These are phyloP conservation scores for Volutella citrinella DNA, from an alignment of 2,329 filamentous ascomycete species.

Conservation along the genomic window DNA sequence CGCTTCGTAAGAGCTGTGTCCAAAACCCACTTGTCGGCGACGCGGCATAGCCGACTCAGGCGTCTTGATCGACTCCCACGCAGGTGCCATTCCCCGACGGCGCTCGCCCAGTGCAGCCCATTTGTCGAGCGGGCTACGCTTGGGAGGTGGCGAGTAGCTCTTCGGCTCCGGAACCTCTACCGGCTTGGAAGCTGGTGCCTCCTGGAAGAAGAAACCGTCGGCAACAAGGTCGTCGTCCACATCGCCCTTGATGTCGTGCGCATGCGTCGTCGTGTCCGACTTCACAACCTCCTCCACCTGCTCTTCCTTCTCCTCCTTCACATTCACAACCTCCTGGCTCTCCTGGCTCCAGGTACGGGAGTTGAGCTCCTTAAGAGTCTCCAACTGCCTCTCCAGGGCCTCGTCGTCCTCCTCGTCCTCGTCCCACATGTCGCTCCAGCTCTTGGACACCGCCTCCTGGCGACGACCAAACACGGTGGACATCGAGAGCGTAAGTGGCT, in stretches of 20 bases:
- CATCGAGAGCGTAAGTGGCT: constrained; percentile 70
- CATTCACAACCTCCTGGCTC: constrained; percentile 47
- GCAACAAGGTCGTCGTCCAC: constrained; percentile 64
- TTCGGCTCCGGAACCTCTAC: constrained; percentile 41
- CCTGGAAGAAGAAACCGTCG: constrained; percentile 73
- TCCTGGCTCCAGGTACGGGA: constrained; percentile 78
- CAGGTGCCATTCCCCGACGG: constrained; percentile 63
- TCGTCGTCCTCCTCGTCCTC: constrained; percentile 77
- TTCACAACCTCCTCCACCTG: constrained; percentile 14
- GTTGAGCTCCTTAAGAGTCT: constrained; percentile 61
- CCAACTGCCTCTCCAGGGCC: constrained; percentile 54
- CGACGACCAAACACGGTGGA: constrained; percentile 77
- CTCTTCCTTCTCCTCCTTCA: constrained; percentile 18
- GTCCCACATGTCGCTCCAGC: constrained; percentile 98
- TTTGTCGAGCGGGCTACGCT: constrained; percentile 68
- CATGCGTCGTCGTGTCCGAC: constrained; percentile 14
- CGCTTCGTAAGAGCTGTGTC: constrained; percentile 46
- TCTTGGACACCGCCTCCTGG: constrained; percentile 84
- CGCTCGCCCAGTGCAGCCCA: constrained; percentile 87
- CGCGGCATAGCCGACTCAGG: constrained; percentile 44
- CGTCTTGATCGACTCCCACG: constrained; percentile 48
- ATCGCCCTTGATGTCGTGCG: constrained; percentile 41
- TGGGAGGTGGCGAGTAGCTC: constrained; percentile 66
- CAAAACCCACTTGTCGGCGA: constrained; percentile 45
- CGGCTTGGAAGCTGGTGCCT: constrained; percentile 44